phyloP scores from a whole-genome alignment of 208 protist genomes.

The Balamuthia mandrillaris region DNA sequence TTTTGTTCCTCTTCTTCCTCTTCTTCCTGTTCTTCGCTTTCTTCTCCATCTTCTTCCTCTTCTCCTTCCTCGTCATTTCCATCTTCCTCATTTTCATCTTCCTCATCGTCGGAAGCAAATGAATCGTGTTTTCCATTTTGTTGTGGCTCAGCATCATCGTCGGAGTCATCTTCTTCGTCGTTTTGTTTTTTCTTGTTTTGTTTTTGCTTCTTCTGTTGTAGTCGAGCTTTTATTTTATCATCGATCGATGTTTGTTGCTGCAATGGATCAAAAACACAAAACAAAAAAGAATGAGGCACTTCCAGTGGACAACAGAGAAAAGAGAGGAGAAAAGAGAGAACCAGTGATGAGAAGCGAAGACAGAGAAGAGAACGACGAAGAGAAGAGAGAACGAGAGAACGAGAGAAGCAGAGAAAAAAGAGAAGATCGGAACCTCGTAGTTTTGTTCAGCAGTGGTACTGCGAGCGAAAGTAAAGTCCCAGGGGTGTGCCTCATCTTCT shows the following conservation, averaged over 20 bases:
- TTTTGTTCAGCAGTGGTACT: neutral
- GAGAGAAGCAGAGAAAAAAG: neutral
- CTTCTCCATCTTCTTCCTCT: neutral
- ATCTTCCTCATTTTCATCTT: neutral
- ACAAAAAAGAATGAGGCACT: neutral
- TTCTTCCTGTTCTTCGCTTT: slow-evolving; percentile 19
- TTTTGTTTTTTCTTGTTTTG: neutral
- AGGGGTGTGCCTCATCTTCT: neutral
- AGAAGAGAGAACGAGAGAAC: neutral
- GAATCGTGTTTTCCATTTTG: neutral
- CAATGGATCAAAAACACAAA: neutral
- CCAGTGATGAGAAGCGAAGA: neutral
- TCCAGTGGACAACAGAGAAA: neutral
- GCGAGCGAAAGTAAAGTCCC: neutral
- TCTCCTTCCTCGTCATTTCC: neutral
- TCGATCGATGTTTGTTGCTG: slow-evolving; percentile 23
- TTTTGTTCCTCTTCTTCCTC: slow-evolving; percentile 31
- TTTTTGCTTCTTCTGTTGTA: neutral
- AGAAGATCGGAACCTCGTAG: neutral
- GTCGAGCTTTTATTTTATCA: neutral
- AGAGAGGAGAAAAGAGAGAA: neutral
- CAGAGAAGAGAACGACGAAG: neutral
- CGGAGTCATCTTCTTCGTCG: slow-evolving; percentile 15
- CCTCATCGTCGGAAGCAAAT: neutral
- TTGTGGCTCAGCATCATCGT: neutral